Percentiles rank a stretch among this genome's conserved stretches.
These are phyloP conservation scores for Raphanus hybrid DNA, from an alignment of 441 rosid species.

Conservation along the genomic window DNA sequence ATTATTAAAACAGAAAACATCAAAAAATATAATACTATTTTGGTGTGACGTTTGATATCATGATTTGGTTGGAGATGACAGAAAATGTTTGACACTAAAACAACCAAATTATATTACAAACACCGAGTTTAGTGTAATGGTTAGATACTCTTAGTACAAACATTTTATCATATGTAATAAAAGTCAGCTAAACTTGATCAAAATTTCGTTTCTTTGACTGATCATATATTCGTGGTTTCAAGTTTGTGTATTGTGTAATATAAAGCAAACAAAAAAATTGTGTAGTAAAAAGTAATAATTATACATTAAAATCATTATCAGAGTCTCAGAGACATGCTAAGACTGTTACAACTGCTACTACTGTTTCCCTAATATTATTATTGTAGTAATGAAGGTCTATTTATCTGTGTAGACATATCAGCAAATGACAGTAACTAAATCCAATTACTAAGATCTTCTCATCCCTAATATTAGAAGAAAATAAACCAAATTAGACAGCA, in stretches of 20 bases:
- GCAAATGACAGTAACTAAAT: conserved; percentile 35
- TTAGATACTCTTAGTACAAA: not conserved
- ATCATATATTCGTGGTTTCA: not conserved
- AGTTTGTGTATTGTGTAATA: too few species aligned
- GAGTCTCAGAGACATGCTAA: conserved; percentile 29
- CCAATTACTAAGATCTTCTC: conserved; percentile 22
- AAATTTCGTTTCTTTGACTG: not conserved
- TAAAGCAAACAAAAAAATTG: too few species aligned
- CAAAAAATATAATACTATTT: too few species aligned
- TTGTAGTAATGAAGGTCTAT: conserved; percentile 27
- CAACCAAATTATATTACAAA: too few species aligned
- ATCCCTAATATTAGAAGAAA: not conserved
- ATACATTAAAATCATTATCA: conserved; percentile 25
- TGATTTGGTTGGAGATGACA: too few species aligned
- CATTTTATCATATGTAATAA: not conserved
- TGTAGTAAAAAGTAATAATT: not conserved
- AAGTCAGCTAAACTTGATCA: not conserved
- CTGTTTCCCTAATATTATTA: conserved; percentile 34
- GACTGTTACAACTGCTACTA: conserved; percentile 35
- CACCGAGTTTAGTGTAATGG: too few species aligned
- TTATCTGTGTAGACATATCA: conserved; percentile 34
- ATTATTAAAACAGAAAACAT: too few species aligned
- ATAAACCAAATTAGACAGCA: not conserved
- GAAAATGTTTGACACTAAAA: too few species aligned
- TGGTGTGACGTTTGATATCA: too few species aligned